phyloP scores from a whole-genome alignment of 2,329 filamentous ascomycete species.

The Aspergillus novofumigatus region DNA sequence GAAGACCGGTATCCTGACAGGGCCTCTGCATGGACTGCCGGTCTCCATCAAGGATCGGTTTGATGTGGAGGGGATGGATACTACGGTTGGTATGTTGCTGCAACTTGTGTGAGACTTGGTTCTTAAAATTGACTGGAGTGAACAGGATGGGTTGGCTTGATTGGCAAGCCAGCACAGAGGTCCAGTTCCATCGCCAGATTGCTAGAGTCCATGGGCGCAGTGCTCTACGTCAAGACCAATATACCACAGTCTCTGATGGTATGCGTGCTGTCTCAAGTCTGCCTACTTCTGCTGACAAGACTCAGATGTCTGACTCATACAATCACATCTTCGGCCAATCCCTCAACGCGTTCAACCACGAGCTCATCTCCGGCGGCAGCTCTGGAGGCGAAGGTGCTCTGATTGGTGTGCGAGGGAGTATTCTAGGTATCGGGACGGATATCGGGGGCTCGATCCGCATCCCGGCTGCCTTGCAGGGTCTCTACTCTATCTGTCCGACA shows the following conservation, averaged over 20 bases:
- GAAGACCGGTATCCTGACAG: constrained; percentile 47
- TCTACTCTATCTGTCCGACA: constrained; percentile 41
- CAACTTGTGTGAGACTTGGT: background rate
- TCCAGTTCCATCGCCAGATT: constrained; percentile 25
- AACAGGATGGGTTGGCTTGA: constrained; percentile 45
- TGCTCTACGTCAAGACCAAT: constrained; percentile 53
- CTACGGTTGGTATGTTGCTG: constrained; percentile 20
- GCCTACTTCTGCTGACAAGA: background rate
- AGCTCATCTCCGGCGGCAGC: constrained; percentile 50
- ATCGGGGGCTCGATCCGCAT: constrained; percentile 53
- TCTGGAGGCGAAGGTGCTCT: constrained; percentile 53
- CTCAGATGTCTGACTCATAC: constrained; percentile 43
- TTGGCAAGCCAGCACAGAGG: constrained; percentile 22
- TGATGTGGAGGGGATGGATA: constrained; percentile 39
- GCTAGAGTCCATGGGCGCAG: constrained; percentile 39
- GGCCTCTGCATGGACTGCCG: constrained; percentile 61
- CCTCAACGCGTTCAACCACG: constrained; percentile 46
- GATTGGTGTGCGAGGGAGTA: constrained; percentile 45
- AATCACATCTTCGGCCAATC: constrained; percentile 50
- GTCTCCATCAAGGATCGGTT: constrained; percentile 68
- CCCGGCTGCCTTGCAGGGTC: constrained; percentile 48
- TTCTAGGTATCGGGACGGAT: constrained; percentile 52
- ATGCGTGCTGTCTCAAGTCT: background rate
- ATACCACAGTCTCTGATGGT: constrained; percentile 47
- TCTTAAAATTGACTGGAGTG: background rate